Conservation (phyloP, 2,329 filamentous ascomycete species). For the Trematosphaeria pertusa region DNA sequence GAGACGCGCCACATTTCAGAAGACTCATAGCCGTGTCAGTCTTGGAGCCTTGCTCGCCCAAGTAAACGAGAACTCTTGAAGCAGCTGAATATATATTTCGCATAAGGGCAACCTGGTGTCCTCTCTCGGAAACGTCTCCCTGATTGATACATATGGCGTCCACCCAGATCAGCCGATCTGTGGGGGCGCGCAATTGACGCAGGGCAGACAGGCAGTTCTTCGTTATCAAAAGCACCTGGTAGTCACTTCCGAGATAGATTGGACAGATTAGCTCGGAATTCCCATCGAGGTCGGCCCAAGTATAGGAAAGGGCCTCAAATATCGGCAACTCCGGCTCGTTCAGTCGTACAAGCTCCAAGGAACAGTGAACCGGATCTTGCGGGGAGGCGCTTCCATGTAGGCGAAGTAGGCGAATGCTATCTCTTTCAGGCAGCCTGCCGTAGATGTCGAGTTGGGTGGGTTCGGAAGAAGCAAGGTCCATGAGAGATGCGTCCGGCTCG, state of each 20-base stretch:
- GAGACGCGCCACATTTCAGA: neutral
- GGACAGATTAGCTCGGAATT: neutral
- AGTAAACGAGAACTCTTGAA: neutral
- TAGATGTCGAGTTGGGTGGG: neutral
- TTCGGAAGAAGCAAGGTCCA: no score
- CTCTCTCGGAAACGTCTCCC: neutral
- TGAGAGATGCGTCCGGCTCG: neutral
- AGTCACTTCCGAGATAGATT: neutral
- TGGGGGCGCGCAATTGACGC: neutral
- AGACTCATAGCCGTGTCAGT: neutral
- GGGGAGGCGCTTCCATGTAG: neutral
- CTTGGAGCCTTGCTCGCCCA: neutral
- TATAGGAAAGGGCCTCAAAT: neutral
- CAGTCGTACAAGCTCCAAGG: neutral
- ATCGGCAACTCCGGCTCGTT: neutral
- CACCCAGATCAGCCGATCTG: neutral
- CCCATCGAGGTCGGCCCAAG: neutral
- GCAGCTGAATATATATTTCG: neutral
- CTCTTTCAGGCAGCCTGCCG: neutral
- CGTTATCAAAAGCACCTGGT: neutral
- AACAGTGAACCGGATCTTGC: neutral
- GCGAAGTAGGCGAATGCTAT: neutral
- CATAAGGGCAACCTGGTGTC: neutral
- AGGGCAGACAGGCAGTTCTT: neutral
- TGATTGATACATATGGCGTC: conserved; percentile 3